Conservation (phyloP, 2,329 filamentous ascomycete species). For the Xylaria sp. region DNA sequence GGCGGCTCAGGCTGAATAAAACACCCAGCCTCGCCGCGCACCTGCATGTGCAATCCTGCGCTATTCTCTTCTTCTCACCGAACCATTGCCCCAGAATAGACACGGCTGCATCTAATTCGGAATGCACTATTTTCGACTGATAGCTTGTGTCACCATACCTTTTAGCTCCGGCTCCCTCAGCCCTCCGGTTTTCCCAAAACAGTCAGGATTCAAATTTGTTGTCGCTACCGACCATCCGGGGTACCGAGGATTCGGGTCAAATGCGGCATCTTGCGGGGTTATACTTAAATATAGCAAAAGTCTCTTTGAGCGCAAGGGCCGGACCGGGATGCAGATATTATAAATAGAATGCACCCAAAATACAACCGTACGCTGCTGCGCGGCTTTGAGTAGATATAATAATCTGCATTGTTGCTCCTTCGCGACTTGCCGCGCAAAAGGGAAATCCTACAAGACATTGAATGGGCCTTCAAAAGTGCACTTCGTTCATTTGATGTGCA, state of each 20-base stretch:
- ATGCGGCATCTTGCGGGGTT: background rate
- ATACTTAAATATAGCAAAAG: background rate
- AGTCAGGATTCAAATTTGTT: background rate
- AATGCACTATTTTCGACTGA: background rate
- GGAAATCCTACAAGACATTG: background rate
- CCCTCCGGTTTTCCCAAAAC: background rate
- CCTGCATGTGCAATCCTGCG: conserved; percentile 2
- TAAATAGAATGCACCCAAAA: background rate
- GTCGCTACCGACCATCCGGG: conserved; percentile 13
- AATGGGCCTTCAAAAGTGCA: background rate
- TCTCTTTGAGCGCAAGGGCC: background rate
- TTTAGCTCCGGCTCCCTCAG: background rate
- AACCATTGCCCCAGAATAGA: background rate
- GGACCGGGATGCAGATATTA: too few relatives aligned
- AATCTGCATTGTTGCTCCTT: background rate
- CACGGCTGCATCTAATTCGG: background rate
- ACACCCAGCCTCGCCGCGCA: background rate
- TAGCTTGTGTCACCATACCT: background rate
- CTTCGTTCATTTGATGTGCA: background rate
- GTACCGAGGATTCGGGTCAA: conserved; percentile 1
- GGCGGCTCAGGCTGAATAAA: background rate
- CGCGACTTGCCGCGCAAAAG: background rate
- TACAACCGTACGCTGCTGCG: background rate
- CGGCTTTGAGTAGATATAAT: background rate
- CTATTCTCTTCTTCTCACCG: conserved; percentile 4